A percentile compares a stretch with the other conserved stretches of the same genome.
Evolutionary conservation across 208 protist species (phyloP).

Genomic region (Crithidia thermophila): DNA sequence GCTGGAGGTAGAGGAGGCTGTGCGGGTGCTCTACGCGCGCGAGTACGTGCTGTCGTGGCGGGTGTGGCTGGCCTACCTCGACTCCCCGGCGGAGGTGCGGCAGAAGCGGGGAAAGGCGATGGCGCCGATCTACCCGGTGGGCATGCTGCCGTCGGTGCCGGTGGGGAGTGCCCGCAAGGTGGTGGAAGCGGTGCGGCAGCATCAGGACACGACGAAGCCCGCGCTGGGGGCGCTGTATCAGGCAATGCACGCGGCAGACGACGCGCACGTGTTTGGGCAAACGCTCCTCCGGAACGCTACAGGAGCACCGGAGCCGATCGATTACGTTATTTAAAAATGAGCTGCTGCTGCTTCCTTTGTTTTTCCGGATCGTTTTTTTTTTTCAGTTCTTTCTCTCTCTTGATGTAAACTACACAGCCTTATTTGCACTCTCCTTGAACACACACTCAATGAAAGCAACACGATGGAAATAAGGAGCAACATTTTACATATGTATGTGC

Average conservation of each 20-base stretch:
- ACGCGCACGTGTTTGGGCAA: background rate
- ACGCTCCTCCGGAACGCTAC: background rate
- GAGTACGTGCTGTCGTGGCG: constrained; percentile 80
- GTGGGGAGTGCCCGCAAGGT: background rate
- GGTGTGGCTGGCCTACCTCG: constrained; percentile 37
- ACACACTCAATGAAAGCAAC: no score
- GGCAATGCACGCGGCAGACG: background rate
- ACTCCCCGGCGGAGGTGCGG: background rate
- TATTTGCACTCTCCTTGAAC: no score
- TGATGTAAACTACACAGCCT: background rate
- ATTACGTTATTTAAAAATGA: constrained; percentile 2
- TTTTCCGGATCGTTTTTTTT: background rate
- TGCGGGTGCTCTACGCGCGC: constrained; percentile 55
- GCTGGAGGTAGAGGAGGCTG: constrained; percentile 46
- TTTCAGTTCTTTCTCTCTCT: background rate
- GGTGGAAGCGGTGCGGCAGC: background rate
- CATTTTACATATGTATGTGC: no score
- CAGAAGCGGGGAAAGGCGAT: constrained; percentile 11
- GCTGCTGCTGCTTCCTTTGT: background rate
- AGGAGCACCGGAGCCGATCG: constrained; percentile 1
- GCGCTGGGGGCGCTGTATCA: constrained; percentile 1
- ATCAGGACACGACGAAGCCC: background rate
- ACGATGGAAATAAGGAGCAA: no score
- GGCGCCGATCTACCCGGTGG: constrained; percentile 10
- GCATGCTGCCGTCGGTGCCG: constrained; percentile 1